Conservation (phyloP, 352 stramenopile species). For the Phytopythium mirpurense region DNA sequence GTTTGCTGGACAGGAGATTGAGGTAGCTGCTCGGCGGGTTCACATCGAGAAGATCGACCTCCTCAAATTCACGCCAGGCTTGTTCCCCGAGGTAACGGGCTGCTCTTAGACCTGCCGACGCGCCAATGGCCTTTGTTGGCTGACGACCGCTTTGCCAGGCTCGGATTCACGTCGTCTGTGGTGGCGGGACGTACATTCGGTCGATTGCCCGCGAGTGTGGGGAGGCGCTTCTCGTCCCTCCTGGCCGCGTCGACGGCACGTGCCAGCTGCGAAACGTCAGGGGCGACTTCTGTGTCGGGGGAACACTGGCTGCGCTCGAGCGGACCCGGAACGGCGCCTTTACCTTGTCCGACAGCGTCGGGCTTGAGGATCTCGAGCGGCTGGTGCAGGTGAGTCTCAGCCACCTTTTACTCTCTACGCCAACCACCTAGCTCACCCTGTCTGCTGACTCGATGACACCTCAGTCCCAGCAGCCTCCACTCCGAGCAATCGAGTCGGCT, state of each 20-base stretch:
- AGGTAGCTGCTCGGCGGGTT: conserved; percentile 54
- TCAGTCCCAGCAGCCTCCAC: conserved; percentile 27
- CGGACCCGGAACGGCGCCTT: conserved; percentile 64
- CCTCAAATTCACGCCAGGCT: conserved; percentile 33
- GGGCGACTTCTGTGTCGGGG: conserved; percentile 44
- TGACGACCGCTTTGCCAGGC: conserved; percentile 7
- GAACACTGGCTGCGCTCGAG: conserved; percentile 57
- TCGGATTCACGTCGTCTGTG: conserved; percentile 60
- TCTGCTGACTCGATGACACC: conserved; percentile 1
- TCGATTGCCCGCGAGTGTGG: conserved; percentile 84
- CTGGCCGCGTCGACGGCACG: conserved; percentile 11
- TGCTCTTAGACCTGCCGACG: neutral
- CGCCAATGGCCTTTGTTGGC: neutral
- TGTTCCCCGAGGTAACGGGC: conserved; percentile 53
- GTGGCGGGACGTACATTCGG: conserved; percentile 80
- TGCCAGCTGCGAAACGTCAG: conserved; percentile 22
- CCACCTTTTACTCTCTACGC: neutral
- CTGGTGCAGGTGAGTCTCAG: conserved; percentile 9
- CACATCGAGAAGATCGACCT: conserved; percentile 60
- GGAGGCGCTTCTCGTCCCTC: conserved; percentile 47
- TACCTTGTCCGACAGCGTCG: conserved; percentile 37
- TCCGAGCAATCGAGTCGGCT: conserved; percentile 55
- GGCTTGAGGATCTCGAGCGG: conserved; percentile 47
- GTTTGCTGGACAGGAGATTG: no score
- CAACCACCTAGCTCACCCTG: no score